Conservation (phyloP, 139 green algal genomes). For the Chlorella sp. region DNA sequence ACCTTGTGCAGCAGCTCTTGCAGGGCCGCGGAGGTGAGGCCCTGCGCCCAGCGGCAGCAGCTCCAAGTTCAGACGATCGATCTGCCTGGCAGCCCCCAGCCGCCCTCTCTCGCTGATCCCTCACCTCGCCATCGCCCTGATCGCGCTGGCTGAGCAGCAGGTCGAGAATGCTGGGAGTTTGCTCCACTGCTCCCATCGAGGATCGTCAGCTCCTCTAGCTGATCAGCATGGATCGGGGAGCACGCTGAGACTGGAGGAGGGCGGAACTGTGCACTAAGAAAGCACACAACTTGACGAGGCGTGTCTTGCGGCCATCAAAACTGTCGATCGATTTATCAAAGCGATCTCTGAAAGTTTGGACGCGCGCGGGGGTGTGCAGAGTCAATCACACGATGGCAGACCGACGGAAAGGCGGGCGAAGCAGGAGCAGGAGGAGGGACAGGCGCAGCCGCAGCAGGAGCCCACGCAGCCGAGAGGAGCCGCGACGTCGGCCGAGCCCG, state of each 20-base stretch:
- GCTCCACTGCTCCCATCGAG: background rate
- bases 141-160: background rate
- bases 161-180: background rate
- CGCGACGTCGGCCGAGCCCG: background rate
- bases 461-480: background rate
- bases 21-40: conserved; percentile 5
- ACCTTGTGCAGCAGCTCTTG: conserved; percentile 20
- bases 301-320: background rate
- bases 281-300: background rate
- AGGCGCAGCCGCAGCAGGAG: conserved; percentile 9
- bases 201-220: background rate
- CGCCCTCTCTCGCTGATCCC: too few species aligned
- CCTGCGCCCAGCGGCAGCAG: too few species aligned
- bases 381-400: background rate
- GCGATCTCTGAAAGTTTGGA: too few species aligned
- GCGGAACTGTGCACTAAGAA: too few species aligned
- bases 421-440: conserved; percentile 2
- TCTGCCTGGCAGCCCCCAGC: too few species aligned
- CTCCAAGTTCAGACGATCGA: too few species aligned
- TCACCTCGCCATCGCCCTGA: background rate
- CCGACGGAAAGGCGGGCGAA: background rate
- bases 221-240: too few species aligned
- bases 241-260: too few species aligned
- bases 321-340: too few species aligned
- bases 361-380: too few species aligned